phyloP scores from a whole-genome alignment of 1,284 basidiomycete species.

The Nidula niveotomentosa region DNA sequence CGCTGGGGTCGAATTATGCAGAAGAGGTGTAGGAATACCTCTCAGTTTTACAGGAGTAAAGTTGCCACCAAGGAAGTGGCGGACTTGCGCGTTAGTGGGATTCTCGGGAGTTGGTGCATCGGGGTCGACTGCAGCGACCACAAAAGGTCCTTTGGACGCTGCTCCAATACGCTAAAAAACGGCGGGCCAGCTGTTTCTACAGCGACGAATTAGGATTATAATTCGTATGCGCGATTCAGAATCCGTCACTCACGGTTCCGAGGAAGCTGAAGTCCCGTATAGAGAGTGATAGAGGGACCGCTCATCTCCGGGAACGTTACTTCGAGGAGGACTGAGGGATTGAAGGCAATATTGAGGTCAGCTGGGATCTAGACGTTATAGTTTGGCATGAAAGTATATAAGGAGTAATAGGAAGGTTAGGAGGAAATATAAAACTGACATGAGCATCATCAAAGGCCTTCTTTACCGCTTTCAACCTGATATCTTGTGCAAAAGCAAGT shows the following conservation, averaged over 20 bases:
- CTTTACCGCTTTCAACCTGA: constrained; percentile 21
- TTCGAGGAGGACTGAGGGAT: constrained; percentile 22
- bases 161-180: constrained; percentile 12
- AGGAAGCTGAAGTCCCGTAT: constrained; percentile 16
- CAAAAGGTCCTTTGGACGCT: constrained; percentile 27
- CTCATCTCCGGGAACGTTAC: constrained; percentile 17
- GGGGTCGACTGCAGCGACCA: constrained; percentile 40
- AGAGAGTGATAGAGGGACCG: constrained; percentile 11
- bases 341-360: constrained; percentile 17
- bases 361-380: constrained; percentile 14
- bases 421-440: constrained; percentile 14
- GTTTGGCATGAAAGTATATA: background rate
- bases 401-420: background rate
- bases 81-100: constrained; percentile 37
- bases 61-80: constrained; percentile 44
- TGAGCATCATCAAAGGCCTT: constrained; percentile 27
- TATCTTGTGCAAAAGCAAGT: constrained; percentile 26
- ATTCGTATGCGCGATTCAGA: too few species aligned
- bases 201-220: background rate
- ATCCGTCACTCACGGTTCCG: constrained; percentile 5
- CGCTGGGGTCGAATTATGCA: constrained; percentile 37
- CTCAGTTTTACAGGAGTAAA: constrained; percentile 17
- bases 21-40: constrained; percentile 3
- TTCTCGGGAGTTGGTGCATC: constrained; percentile 45
- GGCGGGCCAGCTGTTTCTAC: background rate